Evolutionary conservation across 768 basidiomycete species (phyloP).

Genomic region (Chiua virens): DNA sequence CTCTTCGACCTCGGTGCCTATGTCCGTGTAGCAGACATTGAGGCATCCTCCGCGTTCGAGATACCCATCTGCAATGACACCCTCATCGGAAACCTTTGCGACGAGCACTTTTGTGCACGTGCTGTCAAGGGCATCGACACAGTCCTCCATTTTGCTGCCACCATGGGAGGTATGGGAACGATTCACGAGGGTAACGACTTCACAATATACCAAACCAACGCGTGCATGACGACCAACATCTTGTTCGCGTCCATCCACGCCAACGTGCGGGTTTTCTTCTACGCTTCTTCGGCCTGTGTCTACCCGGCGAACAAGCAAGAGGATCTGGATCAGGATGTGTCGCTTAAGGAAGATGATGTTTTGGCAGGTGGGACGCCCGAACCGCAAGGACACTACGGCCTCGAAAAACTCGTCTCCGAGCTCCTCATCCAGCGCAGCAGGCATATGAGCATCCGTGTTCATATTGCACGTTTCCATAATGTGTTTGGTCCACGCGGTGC

Average conservation of each 20-base stretch:
- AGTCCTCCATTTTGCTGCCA: constrained; percentile 59
- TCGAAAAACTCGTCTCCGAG: constrained; percentile 56
- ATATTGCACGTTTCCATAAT: constrained; percentile 58
- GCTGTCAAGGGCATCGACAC: constrained; percentile 41
- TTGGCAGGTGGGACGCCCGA: constrained; percentile 38
- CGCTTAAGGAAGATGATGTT: constrained; percentile 47
- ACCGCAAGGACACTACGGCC: constrained; percentile 58
- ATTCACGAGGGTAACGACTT: constrained; percentile 54
- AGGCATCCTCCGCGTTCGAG: constrained; percentile 19
- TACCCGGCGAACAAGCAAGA: constrained; percentile 49
- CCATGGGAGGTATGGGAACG: constrained; percentile 65
- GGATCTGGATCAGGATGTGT: constrained; percentile 33
- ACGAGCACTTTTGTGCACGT: constrained; percentile 37
- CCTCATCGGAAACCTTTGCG: constrained; percentile 46
- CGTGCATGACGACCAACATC: constrained; percentile 49
- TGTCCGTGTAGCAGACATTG: constrained; percentile 48
- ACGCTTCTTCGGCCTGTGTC: constrained; percentile 60
- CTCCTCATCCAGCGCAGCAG: constrained; percentile 39
- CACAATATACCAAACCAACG: constrained; percentile 49
- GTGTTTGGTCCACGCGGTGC: constrained; percentile 55
- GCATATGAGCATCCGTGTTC: constrained; percentile 33
- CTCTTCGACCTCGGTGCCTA: constrained; percentile 33
- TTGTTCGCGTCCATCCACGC: constrained; percentile 39
- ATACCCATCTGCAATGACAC: constrained; percentile 35
- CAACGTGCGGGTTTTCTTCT: constrained; percentile 47